phyloP scores from a whole-genome alignment of 495 filamentous ascomycete genomes.

The Penicillium diatomitis region DNA sequence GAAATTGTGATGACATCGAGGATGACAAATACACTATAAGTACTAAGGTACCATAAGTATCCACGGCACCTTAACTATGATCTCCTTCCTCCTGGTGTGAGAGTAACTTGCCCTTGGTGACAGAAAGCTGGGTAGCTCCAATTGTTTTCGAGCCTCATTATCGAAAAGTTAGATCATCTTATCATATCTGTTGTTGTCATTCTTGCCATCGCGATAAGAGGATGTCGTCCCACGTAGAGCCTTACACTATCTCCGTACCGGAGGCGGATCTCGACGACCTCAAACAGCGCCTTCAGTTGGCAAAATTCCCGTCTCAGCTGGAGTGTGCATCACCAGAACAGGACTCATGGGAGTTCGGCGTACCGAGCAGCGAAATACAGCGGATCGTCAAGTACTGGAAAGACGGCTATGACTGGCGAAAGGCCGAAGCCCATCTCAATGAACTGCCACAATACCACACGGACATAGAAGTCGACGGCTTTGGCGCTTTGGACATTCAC shows the following conservation, averaged over 20 bases:
- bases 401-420: slow-evolving; percentile 32
- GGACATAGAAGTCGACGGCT: slow-evolving; percentile 32
- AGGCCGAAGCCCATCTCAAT: slow-evolving; percentile 34
- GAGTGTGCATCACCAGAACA: slow-evolving; percentile 23
- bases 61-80: too few relatives aligned
- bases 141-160: too few relatives aligned
- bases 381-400: slow-evolving; percentile 31
- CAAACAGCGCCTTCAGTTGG: slow-evolving; percentile 25
- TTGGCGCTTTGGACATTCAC: slow-evolving; percentile 33
- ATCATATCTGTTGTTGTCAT: not conserved
- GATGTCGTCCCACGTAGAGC: slow-evolving; percentile 9
- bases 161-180: too few relatives aligned
- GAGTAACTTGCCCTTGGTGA: too few relatives aligned
- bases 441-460: slow-evolving; percentile 34
- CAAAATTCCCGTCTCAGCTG: slow-evolving; percentile 27
- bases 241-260: slow-evolving; percentile 29
- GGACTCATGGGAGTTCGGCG: slow-evolving; percentile 28
- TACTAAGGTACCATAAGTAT: too few relatives aligned
- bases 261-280: slow-evolving; percentile 28
- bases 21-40: not conserved
- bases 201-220: not conserved
- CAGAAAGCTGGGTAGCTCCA: too few relatives aligned
- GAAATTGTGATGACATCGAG: not conserved
- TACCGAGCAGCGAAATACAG: slow-evolving; percentile 30
- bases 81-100: too few relatives aligned